These are phyloP conservation scores for Wickerhamomyces sp. DNA, from an alignment of 1,139 yeast species.

Conservation along the genomic window DNA sequence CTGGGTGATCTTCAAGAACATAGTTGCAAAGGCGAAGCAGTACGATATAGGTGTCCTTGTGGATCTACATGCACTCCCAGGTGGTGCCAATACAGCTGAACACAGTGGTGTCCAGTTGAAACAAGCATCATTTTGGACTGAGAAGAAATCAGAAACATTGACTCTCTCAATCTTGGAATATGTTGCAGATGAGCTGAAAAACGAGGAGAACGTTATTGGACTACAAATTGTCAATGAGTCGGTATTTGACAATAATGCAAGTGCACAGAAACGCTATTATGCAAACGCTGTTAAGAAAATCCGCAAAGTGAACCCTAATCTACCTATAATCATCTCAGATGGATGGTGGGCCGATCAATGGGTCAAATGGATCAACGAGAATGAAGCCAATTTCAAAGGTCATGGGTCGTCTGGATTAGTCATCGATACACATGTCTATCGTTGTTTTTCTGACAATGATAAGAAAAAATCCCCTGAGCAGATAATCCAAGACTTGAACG, in stretches of 20 bases:
- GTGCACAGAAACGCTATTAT: slow-evolving; percentile 57
- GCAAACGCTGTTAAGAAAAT: slow-evolving; percentile 60
- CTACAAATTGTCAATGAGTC: slow-evolving; percentile 86
- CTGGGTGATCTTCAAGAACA: slow-evolving; percentile 49
- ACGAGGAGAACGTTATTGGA: slow-evolving; percentile 68
- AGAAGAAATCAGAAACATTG: slow-evolving; percentile 37
- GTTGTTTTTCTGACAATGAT: slow-evolving; percentile 80
- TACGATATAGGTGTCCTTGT: slow-evolving; percentile 66
- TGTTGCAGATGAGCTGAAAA: slow-evolving; percentile 54
- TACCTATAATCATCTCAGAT: slow-evolving; percentile 82
- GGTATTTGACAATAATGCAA: slow-evolving; percentile 50
- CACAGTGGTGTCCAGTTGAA: slow-evolving; percentile 73
- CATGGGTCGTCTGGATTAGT: slow-evolving; percentile 50
- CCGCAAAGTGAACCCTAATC: slow-evolving; percentile 44
- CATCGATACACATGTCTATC: slow-evolving; percentile 79
- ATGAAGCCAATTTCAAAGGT: slow-evolving; percentile 30
- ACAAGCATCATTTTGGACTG: slow-evolving; percentile 60
- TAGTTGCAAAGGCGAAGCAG: slow-evolving; percentile 26
- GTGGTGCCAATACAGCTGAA: slow-evolving; percentile 82
- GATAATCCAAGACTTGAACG: slow-evolving; percentile 53
- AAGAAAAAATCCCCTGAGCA: slow-evolving; percentile 58
- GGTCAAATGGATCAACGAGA: slow-evolving; percentile 60
- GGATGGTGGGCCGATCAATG: slow-evolving; percentile 91
- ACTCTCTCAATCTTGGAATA: slow-evolving; percentile 52
- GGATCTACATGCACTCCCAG: slow-evolving; percentile 88